Percentiles rank a stretch among this genome's conserved stretches.
Conservation (phyloP, 768 basidiomycete genomes). For the Porphyrellus cyaneotinctus region DNA sequence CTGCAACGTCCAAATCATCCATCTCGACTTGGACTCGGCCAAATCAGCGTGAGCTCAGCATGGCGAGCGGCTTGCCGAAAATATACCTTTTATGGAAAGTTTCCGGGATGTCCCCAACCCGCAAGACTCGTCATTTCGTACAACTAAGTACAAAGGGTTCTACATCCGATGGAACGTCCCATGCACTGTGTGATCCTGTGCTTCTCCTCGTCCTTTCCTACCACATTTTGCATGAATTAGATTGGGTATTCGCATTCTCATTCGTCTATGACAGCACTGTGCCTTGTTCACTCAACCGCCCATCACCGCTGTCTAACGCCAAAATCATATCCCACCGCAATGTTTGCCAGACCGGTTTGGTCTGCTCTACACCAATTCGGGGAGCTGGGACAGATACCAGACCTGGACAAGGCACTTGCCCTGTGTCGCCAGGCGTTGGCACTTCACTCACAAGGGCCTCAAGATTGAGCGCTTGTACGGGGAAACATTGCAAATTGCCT, state of each 20-base stretch:
- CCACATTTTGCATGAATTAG: not conserved
- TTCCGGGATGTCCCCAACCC: too few species aligned
- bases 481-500: not conserved
- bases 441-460: not conserved
- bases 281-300: not conserved
- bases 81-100: constrained; percentile 10
- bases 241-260: not conserved
- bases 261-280: not conserved
- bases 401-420: not conserved
- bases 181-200: not conserved
- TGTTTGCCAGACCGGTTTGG: not conserved
- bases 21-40: constrained; percentile 21
- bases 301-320: not conserved
- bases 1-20: constrained; percentile 30
- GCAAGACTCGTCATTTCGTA: too few species aligned
- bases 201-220: not conserved
- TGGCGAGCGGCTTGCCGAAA: not conserved
- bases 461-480: not conserved
- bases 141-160: too few species aligned
- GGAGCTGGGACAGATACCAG: not conserved
- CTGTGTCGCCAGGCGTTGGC: not conserved
- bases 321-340: not conserved
- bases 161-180: too few species aligned
- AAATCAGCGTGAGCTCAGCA: constrained; percentile 6
- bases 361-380: not conserved